A percentile compares a stretch with the other conserved stretches of the same genome.
Evolutionary conservation across 768 basidiomycete species (phyloP).

Genomic region (Tubosaeta sp.): DNA sequence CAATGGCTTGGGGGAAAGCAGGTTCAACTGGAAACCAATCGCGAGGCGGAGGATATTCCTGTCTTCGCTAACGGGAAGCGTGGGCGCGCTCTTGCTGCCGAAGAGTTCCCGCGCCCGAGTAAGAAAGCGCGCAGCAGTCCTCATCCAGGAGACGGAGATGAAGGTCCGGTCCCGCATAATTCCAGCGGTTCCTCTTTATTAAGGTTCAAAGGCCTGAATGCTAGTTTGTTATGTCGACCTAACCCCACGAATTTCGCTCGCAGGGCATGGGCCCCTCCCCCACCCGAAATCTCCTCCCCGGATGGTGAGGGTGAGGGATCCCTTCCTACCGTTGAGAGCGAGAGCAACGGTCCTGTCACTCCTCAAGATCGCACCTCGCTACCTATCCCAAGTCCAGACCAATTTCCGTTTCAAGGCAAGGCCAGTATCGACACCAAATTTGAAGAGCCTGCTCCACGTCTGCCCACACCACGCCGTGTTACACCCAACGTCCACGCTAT

Average conservation of each 20-base stretch:
- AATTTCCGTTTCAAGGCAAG: slow-evolving; percentile 21
- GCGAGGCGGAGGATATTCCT: slow-evolving; percentile 8
- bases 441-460: slow-evolving; percentile 21
- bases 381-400: slow-evolving; percentile 35
- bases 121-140: slow-evolving; percentile 24
- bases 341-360: slow-evolving; percentile 49
- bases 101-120: slow-evolving; percentile 23
- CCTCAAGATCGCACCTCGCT: slow-evolving; percentile 50
- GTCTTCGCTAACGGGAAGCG: slow-evolving; percentile 23
- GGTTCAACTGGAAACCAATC: slow-evolving; percentile 10
- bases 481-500: slow-evolving; percentile 33
- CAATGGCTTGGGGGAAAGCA: slow-evolving; percentile 33
- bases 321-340: slow-evolving; percentile 41
- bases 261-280: slow-evolving; percentile 50
- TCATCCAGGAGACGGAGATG: slow-evolving; percentile 23
- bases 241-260: slow-evolving; percentile 59
- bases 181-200: slow-evolving; percentile 21
- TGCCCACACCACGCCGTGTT: slow-evolving; percentile 21
- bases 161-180: slow-evolving; percentile 25
- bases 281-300: slow-evolving; percentile 32
- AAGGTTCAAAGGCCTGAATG: slow-evolving; percentile 35
- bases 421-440: slow-evolving; percentile 14
- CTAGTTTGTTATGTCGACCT: slow-evolving; percentile 50
- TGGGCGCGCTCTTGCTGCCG: slow-evolving; percentile 13
- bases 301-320: slow-evolving; percentile 30